phyloP scores from a whole-genome alignment of 257 asterid species.

The Nicotiana knightiana region DNA sequence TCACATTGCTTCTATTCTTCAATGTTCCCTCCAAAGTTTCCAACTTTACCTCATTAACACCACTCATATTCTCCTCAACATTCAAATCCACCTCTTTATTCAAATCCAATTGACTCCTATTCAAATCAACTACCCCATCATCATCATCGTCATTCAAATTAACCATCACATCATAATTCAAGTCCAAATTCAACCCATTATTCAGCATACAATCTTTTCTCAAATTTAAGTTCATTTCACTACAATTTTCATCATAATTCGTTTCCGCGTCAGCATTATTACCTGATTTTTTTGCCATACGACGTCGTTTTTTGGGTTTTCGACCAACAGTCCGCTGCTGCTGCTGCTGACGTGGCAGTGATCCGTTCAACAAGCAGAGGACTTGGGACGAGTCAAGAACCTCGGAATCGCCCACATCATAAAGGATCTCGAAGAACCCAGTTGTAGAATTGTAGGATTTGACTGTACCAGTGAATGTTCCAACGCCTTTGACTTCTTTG shows the following conservation, averaged over 20 bases:
- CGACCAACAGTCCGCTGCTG: constrained; percentile 20
- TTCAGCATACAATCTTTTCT: constrained; percentile 36
- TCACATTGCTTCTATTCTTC: constrained; percentile 28
- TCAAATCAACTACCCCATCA: constrained; percentile 37
- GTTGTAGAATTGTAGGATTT: constrained; percentile 42
- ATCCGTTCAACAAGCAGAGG: constrained; percentile 32
- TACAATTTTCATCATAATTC: constrained; percentile 15
- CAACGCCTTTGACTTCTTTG: constrained; percentile 48
- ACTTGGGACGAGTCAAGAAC: constrained; percentile 44
- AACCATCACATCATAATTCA: constrained; percentile 22
- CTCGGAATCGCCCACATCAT: constrained; percentile 71
- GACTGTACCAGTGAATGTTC: constrained; percentile 43
- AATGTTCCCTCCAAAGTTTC: constrained; percentile 4
- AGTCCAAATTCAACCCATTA: constrained; percentile 30
- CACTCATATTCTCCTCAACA: constrained; percentile 24
- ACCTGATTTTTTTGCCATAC: constrained; percentile 18
- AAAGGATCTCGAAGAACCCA: constrained; percentile 50
- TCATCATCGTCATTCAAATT: constrained; percentile 13
- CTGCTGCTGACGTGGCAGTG: constrained; percentile 15
- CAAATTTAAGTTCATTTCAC: constrained; percentile 8
- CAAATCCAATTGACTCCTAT: constrained; percentile 39
- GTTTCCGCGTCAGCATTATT: constrained; percentile 24
- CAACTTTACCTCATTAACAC: background rate
- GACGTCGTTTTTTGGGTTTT: constrained; percentile 37
- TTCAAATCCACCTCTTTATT: constrained; percentile 37